Conservation (phyloP, 495 filamentous ascomycete species). For the Podospora appendiculata region DNA sequence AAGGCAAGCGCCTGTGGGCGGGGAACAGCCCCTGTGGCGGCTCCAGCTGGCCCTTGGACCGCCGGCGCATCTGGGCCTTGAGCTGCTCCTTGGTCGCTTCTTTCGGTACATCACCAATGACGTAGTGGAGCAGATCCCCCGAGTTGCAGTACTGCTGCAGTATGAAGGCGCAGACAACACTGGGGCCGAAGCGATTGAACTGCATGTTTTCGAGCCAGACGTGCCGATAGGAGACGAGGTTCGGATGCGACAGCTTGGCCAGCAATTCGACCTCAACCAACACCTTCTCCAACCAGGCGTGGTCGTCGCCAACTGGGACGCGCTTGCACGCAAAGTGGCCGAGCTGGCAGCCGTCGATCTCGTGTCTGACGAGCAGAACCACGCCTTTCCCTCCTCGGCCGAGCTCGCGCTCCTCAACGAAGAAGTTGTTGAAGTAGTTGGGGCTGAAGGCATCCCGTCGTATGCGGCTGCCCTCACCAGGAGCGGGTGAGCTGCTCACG, state of each 20-base stretch:
- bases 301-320: constrained; percentile 91
- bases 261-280: constrained; percentile 87
- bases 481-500: constrained; percentile 43
- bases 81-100: constrained; percentile 66
- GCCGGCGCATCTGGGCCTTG: constrained; percentile 77
- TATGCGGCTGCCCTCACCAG: constrained; percentile 55
- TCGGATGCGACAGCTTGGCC: constrained; percentile 84
- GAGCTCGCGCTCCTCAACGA: constrained; percentile 76
- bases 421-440: constrained; percentile 86
- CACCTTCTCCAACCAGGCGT: constrained; percentile 90
- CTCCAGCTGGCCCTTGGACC: constrained; percentile 52
- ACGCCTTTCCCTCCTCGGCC: constrained; percentile 92
- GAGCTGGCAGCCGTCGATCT: constrained; percentile 78
- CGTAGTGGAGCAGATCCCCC: constrained; percentile 84
- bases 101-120: constrained; percentile 58
- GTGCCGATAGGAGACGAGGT: constrained; percentile 94
- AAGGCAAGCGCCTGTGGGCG: constrained; percentile 56
- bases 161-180: constrained; percentile 91
- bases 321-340: constrained; percentile 94
- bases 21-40: constrained; percentile 32
- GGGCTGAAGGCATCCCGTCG: constrained; percentile 79
- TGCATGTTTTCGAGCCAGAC: constrained; percentile 93
- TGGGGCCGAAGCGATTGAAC: constrained; percentile 77
- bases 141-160: constrained; percentile 95
- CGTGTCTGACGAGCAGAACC: constrained; percentile 81